Conservation (phyloP, 768 basidiomycete genomes). For the Russula sp. region DNA sequence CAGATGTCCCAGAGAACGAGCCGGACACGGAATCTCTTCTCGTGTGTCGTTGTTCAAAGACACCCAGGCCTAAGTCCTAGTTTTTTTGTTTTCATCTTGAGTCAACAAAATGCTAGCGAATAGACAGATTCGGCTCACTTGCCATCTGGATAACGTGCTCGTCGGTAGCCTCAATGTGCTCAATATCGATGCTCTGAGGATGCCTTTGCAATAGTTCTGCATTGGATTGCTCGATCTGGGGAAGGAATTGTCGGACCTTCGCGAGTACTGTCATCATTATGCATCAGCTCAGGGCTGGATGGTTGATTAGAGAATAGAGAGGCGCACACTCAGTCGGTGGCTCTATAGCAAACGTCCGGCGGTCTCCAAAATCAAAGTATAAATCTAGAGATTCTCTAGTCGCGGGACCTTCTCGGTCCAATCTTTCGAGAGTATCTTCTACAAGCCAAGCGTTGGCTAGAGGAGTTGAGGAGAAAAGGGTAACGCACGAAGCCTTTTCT, state of each 20-base stretch:
- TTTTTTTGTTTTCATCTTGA: neutral
- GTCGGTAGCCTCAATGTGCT: conserved; percentile 46
- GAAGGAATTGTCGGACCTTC: conserved; percentile 62
- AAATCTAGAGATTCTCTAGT: neutral
- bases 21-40: conserved; percentile 19
- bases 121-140: neutral
- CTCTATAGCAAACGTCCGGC: conserved; percentile 23
- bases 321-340: conserved; percentile 25
- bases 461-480: neutral
- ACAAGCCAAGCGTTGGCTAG: neutral
- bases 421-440: conserved; percentile 23
- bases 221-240: conserved; percentile 61
- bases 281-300: neutral
- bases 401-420: conserved; percentile 14
- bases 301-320: neutral
- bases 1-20: conserved; percentile 13
- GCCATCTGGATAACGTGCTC: conserved; percentile 64
- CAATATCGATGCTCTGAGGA: conserved; percentile 63
- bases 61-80: conserved; percentile 28
- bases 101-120: neutral
- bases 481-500: conserved; percentile 25
- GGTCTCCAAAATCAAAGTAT: conserved; percentile 26
- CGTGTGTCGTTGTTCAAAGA: conserved; percentile 25
- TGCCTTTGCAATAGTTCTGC: conserved; percentile 43
- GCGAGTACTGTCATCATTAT: conserved; percentile 46